Base-by-base conservation (phyloP, 192 early-diverging fungal species). In the Coemansia sp. region DNA sequence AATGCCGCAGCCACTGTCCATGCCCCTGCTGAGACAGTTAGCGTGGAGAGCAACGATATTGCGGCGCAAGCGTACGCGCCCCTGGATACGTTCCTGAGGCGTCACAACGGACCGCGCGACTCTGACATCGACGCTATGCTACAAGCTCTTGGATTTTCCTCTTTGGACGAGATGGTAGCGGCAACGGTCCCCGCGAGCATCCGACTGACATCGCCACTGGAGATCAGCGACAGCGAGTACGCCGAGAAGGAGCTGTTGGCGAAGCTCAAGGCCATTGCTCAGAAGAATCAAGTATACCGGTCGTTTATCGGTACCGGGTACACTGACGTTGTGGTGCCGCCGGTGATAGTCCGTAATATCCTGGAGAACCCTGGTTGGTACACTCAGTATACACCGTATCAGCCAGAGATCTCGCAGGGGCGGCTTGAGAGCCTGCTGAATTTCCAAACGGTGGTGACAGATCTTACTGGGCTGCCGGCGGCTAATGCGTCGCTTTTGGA, bases 341-440 rank as follows among this genome's bases (percentile, higher is more conserved):
- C 93, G 22, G 97, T 99, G 27, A 97, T 99, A 72, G 80, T 98
- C 69, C 90, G 98, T 73, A 99, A 99, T 77, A 88, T 99, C 63
- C 84, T 99, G 85, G 98, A 99, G 82, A 98, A 97, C 81, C 98
- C 98, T 34, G 96, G 94, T 34, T 99, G 98, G 98, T 99, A 99
- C 88, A 98, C 96, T 67, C 95, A 96, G 91, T 99, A 99, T 85
- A 98, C 96, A 43, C 97, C 97, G 54, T 99, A 99, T 83, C 98
- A 99, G 86, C 94, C 98, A 22, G 98, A 99, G 87, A 99, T 99
- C 75, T 90, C 98, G 62, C 98, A 99, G 85, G 98, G 98, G 43
- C 92, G 98, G 61, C 88, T 99, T 4, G 98, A 99, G 85, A 95
- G 95, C 18, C 89, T 99, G 46, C 79, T 99, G 66, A 99, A 99